A percentile compares a stretch with the other conserved stretches of the same genome.
These are phyloP conservation scores for Candida dajiaensis DNA, from an alignment of 805 yeast genomes.

Conservation along the genomic window DNA sequence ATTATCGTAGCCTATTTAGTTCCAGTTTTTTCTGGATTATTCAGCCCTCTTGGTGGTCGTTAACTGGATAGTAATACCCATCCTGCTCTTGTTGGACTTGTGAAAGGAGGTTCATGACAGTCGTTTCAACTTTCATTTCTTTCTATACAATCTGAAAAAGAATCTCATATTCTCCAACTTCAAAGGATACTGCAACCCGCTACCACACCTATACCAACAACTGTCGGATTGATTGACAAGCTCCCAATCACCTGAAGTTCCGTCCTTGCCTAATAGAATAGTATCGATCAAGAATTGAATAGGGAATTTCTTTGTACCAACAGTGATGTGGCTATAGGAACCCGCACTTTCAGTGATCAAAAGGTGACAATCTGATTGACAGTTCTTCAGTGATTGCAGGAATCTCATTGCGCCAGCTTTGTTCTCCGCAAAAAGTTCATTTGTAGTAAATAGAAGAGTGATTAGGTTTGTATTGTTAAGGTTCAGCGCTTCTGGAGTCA, in stretches of 20 bases:
- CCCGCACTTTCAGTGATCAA: slow-evolving; percentile 87
- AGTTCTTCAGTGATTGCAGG: slow-evolving; percentile 47
- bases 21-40: too few relatives aligned
- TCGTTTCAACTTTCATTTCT: slow-evolving; percentile 27
- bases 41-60: too few relatives aligned
- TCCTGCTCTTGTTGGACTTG: too few relatives aligned
- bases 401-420: slow-evolving; percentile 54
- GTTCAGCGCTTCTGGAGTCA: slow-evolving; percentile 20
- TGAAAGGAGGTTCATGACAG: not conserved
- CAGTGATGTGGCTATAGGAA: slow-evolving; percentile 71
- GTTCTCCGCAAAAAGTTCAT: slow-evolving; percentile 73
- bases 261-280: slow-evolving; percentile 49
- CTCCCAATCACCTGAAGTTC: slow-evolving; percentile 54
- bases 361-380: slow-evolving; percentile 52
- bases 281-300: slow-evolving; percentile 77
- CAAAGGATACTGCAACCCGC: slow-evolving; percentile 50
- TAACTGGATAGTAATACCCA: too few relatives aligned
- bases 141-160: slow-evolving; percentile 68
- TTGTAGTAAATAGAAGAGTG: slow-evolving; percentile 79
- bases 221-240: slow-evolving; percentile 63
- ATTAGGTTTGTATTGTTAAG: slow-evolving; percentile 40
- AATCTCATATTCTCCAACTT: slow-evolving; percentile 86
- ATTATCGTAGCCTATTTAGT: not conserved
- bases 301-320: slow-evolving; percentile 76
- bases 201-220: slow-evolving; percentile 68